Conservation (phyloP, 768 basidiomycete species). For the Boletus rex-veris region DNA sequence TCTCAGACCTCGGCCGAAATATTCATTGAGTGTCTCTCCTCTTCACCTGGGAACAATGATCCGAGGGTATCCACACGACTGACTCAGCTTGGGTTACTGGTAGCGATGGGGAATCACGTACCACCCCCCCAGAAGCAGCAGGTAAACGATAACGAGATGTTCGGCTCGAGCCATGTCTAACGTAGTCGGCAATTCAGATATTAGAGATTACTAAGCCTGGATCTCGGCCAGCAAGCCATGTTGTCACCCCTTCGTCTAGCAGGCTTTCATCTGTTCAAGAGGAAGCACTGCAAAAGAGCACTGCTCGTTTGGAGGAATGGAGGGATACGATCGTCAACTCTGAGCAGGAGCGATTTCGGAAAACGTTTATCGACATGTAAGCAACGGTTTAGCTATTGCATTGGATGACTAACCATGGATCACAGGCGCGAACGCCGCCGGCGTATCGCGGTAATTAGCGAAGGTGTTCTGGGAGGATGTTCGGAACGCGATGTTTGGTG, state of each 20-base stretch:
- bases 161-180: slow-evolving; percentile 4
- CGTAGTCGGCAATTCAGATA: slow-evolving; percentile 37
- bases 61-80: slow-evolving; percentile 57
- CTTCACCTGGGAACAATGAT: slow-evolving; percentile 22
- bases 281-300: slow-evolving; percentile 55
- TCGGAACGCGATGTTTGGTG: slow-evolving; percentile 87
- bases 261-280: slow-evolving; percentile 23
- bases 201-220: slow-evolving; percentile 50
- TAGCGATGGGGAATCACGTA: slow-evolving; percentile 63
- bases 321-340: slow-evolving; percentile 61
- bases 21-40: slow-evolving; percentile 65
- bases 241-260: not conserved
- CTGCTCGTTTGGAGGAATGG: slow-evolving; percentile 68
- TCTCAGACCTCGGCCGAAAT: slow-evolving; percentile 66
- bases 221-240: not conserved
- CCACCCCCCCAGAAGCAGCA: slow-evolving; percentile 68
- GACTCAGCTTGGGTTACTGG: slow-evolving; percentile 62
- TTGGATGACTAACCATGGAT: not conserved
- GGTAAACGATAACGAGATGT: slow-evolving; percentile 38
- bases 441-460: slow-evolving; percentile 56
- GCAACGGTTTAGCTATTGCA: not conserved
- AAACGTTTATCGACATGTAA: slow-evolving; percentile 70
- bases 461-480: slow-evolving; percentile 59
- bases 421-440: slow-evolving; percentile 73
- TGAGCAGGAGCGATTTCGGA: slow-evolving; percentile 69